phyloP scores from a whole-genome alignment of 1,139 yeast species.

The Geotrichum aggregatum region DNA sequence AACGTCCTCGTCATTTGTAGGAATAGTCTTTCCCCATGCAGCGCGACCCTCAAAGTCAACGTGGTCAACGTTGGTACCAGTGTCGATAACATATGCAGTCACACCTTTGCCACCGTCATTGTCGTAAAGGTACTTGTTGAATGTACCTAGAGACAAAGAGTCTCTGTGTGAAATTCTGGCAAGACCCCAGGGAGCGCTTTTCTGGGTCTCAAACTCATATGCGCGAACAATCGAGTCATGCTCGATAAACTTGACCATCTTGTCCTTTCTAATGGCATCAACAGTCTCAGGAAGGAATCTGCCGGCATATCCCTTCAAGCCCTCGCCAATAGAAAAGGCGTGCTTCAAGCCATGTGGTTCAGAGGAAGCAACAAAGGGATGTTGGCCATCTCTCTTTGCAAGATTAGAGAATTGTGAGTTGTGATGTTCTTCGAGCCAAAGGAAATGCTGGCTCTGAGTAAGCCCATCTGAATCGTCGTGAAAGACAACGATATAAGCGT shows the following conservation, averaged over 20 bases:
- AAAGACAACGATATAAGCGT: constrained; percentile 23
- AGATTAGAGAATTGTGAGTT: constrained; percentile 10
- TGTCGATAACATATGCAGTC: constrained; percentile 79
- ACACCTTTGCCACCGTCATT: constrained; percentile 83
- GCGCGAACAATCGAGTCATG: constrained; percentile 72
- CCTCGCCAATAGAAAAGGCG: constrained; percentile 54
- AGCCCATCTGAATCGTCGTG: constrained; percentile 21
- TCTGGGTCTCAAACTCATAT: constrained; percentile 60
- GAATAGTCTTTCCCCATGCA: constrained; percentile 87
- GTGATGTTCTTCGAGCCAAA: constrained; percentile 22
- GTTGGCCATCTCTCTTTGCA: constrained; percentile 28
- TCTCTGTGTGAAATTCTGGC: constrained; percentile 90
- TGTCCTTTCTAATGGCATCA: constrained; percentile 43
- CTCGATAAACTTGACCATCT: constrained; percentile 65
- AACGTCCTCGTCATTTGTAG: constrained; percentile 70
- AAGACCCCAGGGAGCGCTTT: constrained; percentile 94
- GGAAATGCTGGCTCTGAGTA: constrained; percentile 17
- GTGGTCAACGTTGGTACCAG: constrained; percentile 78
- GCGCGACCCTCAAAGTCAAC: constrained; percentile 88
- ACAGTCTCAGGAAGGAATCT: constrained; percentile 67
- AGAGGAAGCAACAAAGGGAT: constrained; percentile 43
- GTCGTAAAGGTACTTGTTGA: constrained; percentile 79
- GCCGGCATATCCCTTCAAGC: constrained; percentile 49
- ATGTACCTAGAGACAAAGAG: constrained; percentile 49
- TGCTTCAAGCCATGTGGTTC: constrained; percentile 55